Evolutionary conservation across 257 asterid genomes (phyloP), one percentile per base, ranked within the genome.

Genomic region (Solanum boliviense): DNA sequence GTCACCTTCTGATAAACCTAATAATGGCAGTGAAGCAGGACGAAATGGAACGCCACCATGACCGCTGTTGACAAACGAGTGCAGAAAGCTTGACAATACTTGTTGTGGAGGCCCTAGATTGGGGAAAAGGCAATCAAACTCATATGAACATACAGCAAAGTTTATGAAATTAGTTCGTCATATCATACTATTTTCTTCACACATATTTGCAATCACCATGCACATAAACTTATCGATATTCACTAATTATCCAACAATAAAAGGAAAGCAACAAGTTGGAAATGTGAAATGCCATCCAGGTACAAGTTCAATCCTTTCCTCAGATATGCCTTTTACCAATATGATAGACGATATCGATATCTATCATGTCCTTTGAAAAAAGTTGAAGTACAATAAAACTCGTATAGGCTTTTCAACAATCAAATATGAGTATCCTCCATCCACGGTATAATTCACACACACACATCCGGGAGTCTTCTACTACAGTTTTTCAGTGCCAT

Each of bases 41-140:
- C 92, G 96, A 87, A 97, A 94, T 70, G 98, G 99, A 56, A 93
- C 29, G 41, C 93, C 94, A 60, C 95, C 96, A 46, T 94, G 98
- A 88, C 94, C 90, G 88, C 96, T 96, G 87, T 94, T 96, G 90
- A 95, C 95, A 94, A 97, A 97, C 67, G 99, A 95, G 91, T 94
- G 99, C 96, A 97, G 92, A 88, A 96, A 97, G 89, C 91, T 93
- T 56, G 99, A 96, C 92, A 97, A 82, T 41, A 97, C 98, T 94
- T 94, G 95, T 89, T 97, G 99, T 75, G 99, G 99, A 41, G 99
- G 98, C 60, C 99, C 99, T 97, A 96, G 90, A 91, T 84, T 29
- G 32, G 25, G 85, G 27, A 5, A 9, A 44, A 12, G 13, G 29
- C 65, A 48, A 52, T 39, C 86, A 78, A 82, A 73, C 36, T 75